Conservation (phyloP, 345 rosid genomes). For the Triadica sebifera region DNA sequence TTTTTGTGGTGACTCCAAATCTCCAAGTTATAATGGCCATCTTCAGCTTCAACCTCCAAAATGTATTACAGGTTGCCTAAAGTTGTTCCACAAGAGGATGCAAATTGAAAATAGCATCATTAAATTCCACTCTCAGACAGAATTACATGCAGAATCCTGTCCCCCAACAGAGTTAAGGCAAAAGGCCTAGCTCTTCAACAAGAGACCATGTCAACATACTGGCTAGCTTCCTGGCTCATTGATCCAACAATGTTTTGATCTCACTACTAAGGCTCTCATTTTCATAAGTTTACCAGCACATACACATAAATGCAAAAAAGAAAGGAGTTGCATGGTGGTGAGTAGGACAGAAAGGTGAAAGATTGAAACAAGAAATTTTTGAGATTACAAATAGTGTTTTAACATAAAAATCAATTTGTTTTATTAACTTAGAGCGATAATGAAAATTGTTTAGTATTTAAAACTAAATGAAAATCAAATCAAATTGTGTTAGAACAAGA, state of each 20-base stretch:
- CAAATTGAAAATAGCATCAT: not conserved
- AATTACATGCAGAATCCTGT: not conserved
- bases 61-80: not conserved
- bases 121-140: not conserved
- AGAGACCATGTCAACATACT: not conserved
- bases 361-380: not conserved
- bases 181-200: not conserved
- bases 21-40: not conserved
- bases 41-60: not conserved
- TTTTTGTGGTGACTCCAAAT: not conserved
- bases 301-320: not conserved
- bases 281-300: not conserved
- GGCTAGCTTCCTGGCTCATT: not conserved
- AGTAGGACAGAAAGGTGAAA: not conserved
- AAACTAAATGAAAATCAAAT: not conserved
- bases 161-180: not conserved
- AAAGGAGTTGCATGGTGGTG: not conserved
- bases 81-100: not conserved
- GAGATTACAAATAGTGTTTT: not conserved
- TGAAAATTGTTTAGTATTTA: not conserved
- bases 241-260: slow-evolving; percentile 5
- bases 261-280: not conserved
- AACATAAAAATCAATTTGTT: not conserved
- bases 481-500: not conserved
- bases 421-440: not conserved